phyloP scores from a whole-genome alignment of 805 yeast genomes.

The Babjeviella inositovora region DNA sequence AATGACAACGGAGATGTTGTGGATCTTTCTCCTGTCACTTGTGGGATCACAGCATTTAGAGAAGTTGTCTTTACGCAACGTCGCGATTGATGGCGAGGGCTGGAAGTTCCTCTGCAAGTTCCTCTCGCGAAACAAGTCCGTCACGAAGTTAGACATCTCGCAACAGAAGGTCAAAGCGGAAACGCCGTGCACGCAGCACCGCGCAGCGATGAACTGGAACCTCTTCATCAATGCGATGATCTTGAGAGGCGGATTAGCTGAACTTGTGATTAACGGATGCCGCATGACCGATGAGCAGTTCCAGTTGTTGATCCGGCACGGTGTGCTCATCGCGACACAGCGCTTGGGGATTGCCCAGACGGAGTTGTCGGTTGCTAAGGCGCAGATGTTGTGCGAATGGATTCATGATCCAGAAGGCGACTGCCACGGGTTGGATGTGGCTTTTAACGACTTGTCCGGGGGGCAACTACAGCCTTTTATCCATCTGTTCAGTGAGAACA shows the following conservation, averaged over 20 bases:
- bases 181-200: conserved; percentile 14
- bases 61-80: conserved; percentile 36
- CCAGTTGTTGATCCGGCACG: conserved; percentile 18
- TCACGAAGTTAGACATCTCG: conserved; percentile 36
- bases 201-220: conserved; percentile 39
- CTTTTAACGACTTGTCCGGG: conserved; percentile 30
- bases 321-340: conserved; percentile 23
- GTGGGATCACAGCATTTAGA: conserved; percentile 24
- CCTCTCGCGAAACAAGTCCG: conserved; percentile 18
- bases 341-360: conserved; percentile 37
- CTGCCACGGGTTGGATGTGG: conserved; percentile 40
- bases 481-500: conserved; percentile 16
- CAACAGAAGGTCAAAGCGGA: conserved; percentile 36
- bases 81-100: conserved; percentile 32
- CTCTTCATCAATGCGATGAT: conserved; percentile 24
- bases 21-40: conserved; percentile 28
- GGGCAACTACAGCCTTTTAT: conserved; percentile 31
- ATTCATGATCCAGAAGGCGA: conserved; percentile 21
- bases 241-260: conserved; percentile 35
- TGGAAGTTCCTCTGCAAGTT: conserved; percentile 36
- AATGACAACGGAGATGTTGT: conserved; percentile 35
- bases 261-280: conserved; percentile 41
- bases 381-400: conserved; percentile 28
- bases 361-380: conserved; percentile 23
- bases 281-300: conserved; percentile 24